Evolutionary conservation across 1,284 basidiomycete species (phyloP).

Genomic region (Golubevia pallescens): DNA sequence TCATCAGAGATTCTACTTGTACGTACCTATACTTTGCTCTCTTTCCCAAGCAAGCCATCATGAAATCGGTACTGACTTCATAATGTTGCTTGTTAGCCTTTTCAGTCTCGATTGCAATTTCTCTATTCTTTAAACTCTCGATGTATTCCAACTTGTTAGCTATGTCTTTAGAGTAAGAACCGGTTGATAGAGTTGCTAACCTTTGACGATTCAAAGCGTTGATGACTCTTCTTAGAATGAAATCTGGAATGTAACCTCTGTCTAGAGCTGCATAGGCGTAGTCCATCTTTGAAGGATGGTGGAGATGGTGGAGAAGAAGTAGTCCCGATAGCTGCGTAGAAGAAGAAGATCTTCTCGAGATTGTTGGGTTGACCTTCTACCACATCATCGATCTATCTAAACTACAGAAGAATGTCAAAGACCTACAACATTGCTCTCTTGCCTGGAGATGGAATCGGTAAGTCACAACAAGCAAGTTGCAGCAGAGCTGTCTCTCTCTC

Average conservation of each 20-base stretch:
- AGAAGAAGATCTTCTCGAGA: too few species aligned
- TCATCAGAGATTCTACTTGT: not conserved
- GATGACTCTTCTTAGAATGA: constrained; percentile 71
- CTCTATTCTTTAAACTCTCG: constrained; percentile 65
- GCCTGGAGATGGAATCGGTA: constrained; percentile 61
- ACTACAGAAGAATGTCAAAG: not conserved
- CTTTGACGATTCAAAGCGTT: constrained; percentile 72
- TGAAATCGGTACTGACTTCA: constrained; percentile 68
- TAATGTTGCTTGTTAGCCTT: constrained; percentile 82
- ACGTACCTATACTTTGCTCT: constrained; percentile 37
- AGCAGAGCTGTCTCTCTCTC: not conserved
- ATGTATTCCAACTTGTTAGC: constrained; percentile 72
- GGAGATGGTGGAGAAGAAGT: too few species aligned
- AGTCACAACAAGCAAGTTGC: not conserved
- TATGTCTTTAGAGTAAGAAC: constrained; percentile 73
- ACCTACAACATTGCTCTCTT: constrained; percentile 45
- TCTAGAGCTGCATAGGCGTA: constrained; percentile 15
- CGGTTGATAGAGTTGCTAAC: constrained; percentile 72
- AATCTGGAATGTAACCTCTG: constrained; percentile 69
- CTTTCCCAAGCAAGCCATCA: constrained; percentile 42
- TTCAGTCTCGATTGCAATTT: constrained; percentile 74
- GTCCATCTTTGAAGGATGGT: not conserved
- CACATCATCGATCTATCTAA: not conserved
- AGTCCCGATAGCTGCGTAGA: too few species aligned
- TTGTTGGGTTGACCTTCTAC: too few species aligned